Conservation (phyloP, 2,329 filamentous ascomycete species). For the Ophiosphaerella korrae region DNA sequence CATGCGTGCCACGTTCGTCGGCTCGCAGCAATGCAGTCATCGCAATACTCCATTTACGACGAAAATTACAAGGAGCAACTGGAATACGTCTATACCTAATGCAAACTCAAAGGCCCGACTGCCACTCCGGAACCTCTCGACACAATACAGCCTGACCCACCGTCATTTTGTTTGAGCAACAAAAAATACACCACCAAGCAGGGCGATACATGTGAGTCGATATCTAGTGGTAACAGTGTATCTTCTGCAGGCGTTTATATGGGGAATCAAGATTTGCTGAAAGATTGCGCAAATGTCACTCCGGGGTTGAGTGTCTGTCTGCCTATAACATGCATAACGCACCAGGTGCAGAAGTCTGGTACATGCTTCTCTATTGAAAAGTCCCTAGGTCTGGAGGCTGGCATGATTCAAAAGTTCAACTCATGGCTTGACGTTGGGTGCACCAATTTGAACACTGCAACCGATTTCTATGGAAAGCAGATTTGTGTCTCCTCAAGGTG, state of each 20-base stretch:
- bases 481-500: conserved; percentile 13
- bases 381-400: conserved; percentile 1
- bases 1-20: conserved; percentile 8
- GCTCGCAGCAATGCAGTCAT: conserved; percentile 9
- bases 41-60: conserved; percentile 10
- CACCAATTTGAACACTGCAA: conserved; percentile 6
- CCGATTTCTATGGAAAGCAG: conserved; percentile 8
- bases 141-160: background rate
- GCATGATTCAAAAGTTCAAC: conserved; percentile 5
- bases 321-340: conserved; percentile 8
- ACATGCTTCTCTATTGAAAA: conserved; percentile 8
- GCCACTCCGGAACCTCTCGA: conserved; percentile 1
- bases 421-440: conserved; percentile 7
- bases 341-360: conserved; percentile 4
- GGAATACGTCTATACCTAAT: conserved; percentile 6
- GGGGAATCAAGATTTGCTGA: conserved; percentile 9
- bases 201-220: conserved; percentile 11
- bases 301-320: conserved; percentile 6
- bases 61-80: conserved; percentile 5
- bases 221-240: conserved; percentile 4
- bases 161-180: conserved; percentile 8
- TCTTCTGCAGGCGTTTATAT: conserved; percentile 9
- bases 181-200: conserved; percentile 9
- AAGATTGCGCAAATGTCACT: conserved; percentile 4
- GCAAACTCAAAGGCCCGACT: background rate